phyloP scores from a whole-genome alignment of 2,329 filamentous ascomycete species.

The Aspergillus bombycis region DNA sequence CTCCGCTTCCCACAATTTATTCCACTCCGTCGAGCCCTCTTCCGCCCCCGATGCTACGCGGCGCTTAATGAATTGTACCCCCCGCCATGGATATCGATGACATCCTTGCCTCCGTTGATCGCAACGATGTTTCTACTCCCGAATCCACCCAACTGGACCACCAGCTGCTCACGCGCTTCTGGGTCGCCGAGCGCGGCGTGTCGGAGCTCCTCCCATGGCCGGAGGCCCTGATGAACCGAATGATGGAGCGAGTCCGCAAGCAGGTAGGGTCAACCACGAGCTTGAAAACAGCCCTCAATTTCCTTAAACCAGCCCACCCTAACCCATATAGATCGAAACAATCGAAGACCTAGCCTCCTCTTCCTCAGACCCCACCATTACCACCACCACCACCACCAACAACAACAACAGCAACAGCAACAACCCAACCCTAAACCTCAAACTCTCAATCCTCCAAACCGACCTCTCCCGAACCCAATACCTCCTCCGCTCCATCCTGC shows the following conservation, averaged over 20 bases:
- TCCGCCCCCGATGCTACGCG: slow-evolving; percentile 6
- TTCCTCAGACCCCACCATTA: slow-evolving; percentile 41
- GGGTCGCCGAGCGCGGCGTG: slow-evolving; percentile 88
- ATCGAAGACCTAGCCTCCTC: slow-evolving; percentile 63
- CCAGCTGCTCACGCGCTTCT: slow-evolving; percentile 85
- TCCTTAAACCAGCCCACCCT: neutral
- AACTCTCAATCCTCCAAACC: slow-evolving; percentile 92
- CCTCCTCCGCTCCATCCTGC: slow-evolving; percentile 78
- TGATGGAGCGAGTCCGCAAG: slow-evolving; percentile 70
- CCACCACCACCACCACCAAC: slow-evolving; percentile 70
- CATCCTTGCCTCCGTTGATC: slow-evolving; percentile 75
- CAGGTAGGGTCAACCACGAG: slow-evolving; percentile 51
- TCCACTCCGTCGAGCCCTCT: slow-evolving; percentile 1
- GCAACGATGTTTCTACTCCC: slow-evolving; percentile 48
- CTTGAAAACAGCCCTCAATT: neutral
- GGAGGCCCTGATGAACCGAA: slow-evolving; percentile 76
- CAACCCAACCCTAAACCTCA: slow-evolving; percentile 90
- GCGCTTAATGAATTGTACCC: neutral
- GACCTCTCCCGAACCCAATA: slow-evolving; percentile 95
- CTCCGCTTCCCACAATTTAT: slow-evolving; percentile 21
- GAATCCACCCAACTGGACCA: slow-evolving; percentile 64
- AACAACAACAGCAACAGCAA: slow-evolving; percentile 83
- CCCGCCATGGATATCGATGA: slow-evolving; percentile 76
- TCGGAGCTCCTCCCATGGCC: slow-evolving; percentile 86
- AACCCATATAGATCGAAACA: slow-evolving; percentile 58